These are phyloP conservation scores for Metschnikowia orientalis DNA, from an alignment of 805 yeast species.

Conservation along the genomic window DNA sequence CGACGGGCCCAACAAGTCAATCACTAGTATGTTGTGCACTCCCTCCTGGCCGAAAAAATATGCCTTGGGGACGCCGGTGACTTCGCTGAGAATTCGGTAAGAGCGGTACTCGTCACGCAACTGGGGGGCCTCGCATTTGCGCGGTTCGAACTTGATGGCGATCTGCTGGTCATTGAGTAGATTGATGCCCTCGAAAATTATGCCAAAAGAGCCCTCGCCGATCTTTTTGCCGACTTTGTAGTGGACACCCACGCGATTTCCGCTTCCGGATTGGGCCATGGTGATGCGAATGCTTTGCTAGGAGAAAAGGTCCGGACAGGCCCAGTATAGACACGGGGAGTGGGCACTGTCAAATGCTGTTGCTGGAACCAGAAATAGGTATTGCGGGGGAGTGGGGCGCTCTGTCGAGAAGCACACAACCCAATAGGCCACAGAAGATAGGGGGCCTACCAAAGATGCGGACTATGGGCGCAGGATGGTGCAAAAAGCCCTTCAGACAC, in stretches of 20 bases:
- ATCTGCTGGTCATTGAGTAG: slow-evolving; percentile 88
- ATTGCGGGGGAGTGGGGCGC: no score
- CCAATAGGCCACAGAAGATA: no score
- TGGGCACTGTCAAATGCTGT: no score
- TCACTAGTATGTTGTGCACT: slow-evolving; percentile 88
- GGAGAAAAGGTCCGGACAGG: no score
- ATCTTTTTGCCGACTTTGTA: slow-evolving; percentile 95
- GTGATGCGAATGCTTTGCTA: no score
- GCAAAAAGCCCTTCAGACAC: no score
- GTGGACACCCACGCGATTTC: slow-evolving; percentile 86
- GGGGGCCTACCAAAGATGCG: no score
- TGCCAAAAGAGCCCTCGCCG: slow-evolving; percentile 98
- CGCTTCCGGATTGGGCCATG: slow-evolving; percentile 40
- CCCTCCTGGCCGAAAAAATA: slow-evolving; percentile 99
- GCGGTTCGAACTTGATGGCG: slow-evolving; percentile 95
- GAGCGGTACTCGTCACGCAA: slow-evolving; percentile 93
- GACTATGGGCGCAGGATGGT: no score
- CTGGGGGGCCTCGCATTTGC: slow-evolving; percentile 97
- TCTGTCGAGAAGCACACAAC: no score
- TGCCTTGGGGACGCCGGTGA: slow-evolving; percentile 89
- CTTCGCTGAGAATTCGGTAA: slow-evolving; percentile 80
- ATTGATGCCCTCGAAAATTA: slow-evolving; percentile 92
- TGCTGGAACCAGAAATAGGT: no score
- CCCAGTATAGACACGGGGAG: no score
- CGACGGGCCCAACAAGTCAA: slow-evolving; percentile 92